Conservation (phyloP, 1,284 basidiomycete genomes). For the Sanghuangporus weigelae region DNA sequence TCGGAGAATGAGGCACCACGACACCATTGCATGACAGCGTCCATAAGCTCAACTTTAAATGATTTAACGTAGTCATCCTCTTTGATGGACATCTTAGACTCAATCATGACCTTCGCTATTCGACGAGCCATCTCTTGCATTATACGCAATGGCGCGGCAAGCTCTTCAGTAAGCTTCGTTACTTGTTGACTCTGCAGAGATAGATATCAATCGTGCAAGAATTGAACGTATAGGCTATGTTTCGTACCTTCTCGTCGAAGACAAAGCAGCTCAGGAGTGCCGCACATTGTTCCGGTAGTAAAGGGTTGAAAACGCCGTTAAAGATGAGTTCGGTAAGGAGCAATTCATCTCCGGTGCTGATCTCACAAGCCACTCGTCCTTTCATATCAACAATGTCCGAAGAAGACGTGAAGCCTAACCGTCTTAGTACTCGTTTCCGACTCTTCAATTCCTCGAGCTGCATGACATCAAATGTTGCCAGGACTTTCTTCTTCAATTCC, state of each 20-base stretch:
- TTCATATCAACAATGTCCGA: constrained; percentile 98
- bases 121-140: constrained; percentile 95
- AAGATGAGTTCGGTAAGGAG: constrained; percentile 97
- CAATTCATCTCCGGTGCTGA: constrained; percentile 95
- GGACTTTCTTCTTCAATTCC: constrained; percentile 78
- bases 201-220: not conserved
- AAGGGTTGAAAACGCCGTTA: constrained; percentile 90
- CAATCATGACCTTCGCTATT: constrained; percentile 94
- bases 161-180: constrained; percentile 86
- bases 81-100: constrained; percentile 83
- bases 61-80: constrained; percentile 95
- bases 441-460: constrained; percentile 97
- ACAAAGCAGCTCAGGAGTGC: constrained; percentile 95
- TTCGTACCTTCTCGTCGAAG: constrained; percentile 87
- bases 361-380: constrained; percentile 97
- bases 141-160: constrained; percentile 85
- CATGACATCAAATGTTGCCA: constrained; percentile 86
- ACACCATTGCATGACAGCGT: constrained; percentile 96
- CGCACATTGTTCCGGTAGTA: constrained; percentile 90
- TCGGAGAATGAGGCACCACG: constrained; percentile 95
- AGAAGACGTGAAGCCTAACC: constrained; percentile 85
- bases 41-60: constrained; percentile 99
- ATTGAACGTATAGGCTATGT: constrained; percentile 18
- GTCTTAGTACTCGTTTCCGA: constrained; percentile 89
- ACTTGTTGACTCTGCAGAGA: constrained; percentile 75